Conservation (phyloP, 129 eudicot species). For the Flaveria bidentis region DNA sequence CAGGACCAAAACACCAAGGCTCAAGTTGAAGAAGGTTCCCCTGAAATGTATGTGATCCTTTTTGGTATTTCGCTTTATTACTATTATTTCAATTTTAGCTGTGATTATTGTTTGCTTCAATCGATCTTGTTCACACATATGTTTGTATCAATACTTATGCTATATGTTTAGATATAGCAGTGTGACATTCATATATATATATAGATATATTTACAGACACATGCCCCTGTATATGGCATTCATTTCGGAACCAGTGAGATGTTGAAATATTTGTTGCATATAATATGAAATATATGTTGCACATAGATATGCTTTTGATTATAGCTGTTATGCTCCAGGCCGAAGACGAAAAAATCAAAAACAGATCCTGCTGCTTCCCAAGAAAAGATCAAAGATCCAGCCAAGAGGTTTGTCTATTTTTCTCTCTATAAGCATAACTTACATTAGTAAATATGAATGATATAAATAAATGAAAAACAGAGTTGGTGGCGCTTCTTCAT, state of each 20-base stretch:
- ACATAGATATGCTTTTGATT: not conserved
- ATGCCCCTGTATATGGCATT: not conserved
- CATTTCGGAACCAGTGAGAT: too few relatives aligned
- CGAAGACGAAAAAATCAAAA: constrained; percentile 57
- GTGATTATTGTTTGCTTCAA: not conserved
- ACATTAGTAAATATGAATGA: constrained; percentile 4
- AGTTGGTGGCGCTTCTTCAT: constrained; percentile 35
- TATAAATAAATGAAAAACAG: constrained; percentile 12
- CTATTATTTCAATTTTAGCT: not conserved
- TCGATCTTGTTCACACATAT: not conserved
- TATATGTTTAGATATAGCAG: not conserved
- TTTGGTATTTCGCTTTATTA: constrained; percentile 19
- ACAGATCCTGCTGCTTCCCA: constrained; percentile 42
- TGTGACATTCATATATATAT: not conserved
- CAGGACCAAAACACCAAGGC: constrained; percentile 51
- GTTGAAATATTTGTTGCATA: not conserved
- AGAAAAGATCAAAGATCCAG: constrained; percentile 42
- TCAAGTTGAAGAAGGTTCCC: constrained; percentile 53
- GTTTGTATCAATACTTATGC: not conserved
- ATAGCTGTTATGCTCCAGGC: constrained; percentile 40
- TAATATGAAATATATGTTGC: not conserved
- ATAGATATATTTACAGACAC: not conserved
- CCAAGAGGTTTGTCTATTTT: constrained; percentile 46
- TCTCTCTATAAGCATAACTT: not conserved
- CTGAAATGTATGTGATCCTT: constrained; percentile 59